phyloP scores from a whole-genome alignment of 148 eudicot species.

The Cornus kousa region DNA sequence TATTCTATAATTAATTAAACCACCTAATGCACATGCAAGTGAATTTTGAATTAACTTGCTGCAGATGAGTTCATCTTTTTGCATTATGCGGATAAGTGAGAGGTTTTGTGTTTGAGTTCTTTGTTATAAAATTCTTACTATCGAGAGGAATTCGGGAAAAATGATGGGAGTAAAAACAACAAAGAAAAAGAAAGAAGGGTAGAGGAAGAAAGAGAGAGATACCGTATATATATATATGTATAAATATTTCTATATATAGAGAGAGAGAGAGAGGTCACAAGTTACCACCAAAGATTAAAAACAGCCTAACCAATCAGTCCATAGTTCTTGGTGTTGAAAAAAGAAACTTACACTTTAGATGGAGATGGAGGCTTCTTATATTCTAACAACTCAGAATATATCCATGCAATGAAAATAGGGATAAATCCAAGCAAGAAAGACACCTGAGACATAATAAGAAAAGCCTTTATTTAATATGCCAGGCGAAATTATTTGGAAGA shows the following conservation, averaged over 20 bases:
- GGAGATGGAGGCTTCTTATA: slow-evolving; percentile 50
- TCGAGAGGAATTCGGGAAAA: not conserved
- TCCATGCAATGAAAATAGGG: slow-evolving; percentile 67
- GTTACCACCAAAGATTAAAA: not conserved
- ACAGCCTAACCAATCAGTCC: not conserved
- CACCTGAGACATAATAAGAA: slow-evolving; percentile 35
- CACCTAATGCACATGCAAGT: too few relatives aligned
- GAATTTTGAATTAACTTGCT: too few relatives aligned
- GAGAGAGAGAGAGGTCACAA: not conserved
- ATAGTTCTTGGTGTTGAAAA: not conserved
- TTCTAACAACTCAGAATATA: slow-evolving; percentile 69
- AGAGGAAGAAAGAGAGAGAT: not conserved
- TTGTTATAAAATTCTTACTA: too few relatives aligned
- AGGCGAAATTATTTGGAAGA: too few relatives aligned
- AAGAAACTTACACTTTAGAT: slow-evolving; percentile 64
- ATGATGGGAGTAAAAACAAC: too few relatives aligned
- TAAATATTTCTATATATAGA: too few relatives aligned
- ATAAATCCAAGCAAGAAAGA: slow-evolving; percentile 76
- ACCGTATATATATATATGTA: too few relatives aligned
- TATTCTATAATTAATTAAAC: too few relatives aligned
- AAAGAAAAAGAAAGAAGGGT: slow-evolving; percentile 12
- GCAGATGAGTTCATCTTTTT: too few relatives aligned
- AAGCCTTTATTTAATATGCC: not conserved
- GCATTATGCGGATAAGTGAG: not conserved
- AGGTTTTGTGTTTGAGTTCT: not conserved